These are phyloP conservation scores for Fragaria iinumae DNA, from an alignment of 306 rosid species.

Conservation along the genomic window DNA sequence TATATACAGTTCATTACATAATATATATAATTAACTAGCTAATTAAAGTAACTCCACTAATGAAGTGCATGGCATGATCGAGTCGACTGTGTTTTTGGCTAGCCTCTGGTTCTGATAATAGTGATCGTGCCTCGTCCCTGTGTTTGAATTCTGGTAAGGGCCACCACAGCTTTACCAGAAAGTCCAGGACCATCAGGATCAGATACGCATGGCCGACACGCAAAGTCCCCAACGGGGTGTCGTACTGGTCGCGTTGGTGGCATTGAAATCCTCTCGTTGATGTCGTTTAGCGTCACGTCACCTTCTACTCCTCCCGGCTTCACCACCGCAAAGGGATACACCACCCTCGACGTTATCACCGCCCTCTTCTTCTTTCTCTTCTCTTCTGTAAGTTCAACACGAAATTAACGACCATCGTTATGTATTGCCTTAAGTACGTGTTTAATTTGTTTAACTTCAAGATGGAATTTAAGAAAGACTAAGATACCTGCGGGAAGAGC, in stretches of 20 bases:
- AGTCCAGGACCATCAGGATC: slow-evolving; percentile 68
- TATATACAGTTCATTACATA: slow-evolving; percentile 9
- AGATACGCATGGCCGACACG: slow-evolving; percentile 91
- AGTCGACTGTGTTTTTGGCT: not conserved
- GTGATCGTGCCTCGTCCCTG: slow-evolving; percentile 95
- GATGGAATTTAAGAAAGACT: not conserved
- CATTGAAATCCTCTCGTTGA: slow-evolving; percentile 86
- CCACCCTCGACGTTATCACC: slow-evolving; percentile 41
- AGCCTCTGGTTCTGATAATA: slow-evolving; percentile 91
- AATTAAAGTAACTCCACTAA: not conserved
- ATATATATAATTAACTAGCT: not conserved
- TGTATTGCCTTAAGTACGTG: not conserved
- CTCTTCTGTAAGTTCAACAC: not conserved
- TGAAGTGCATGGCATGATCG: not conserved
- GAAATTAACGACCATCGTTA: not conserved
- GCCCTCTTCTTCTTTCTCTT: slow-evolving; percentile 31
- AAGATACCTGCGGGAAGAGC: not conserved
- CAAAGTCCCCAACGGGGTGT: slow-evolving; percentile 95
- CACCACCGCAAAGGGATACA: slow-evolving; percentile 92
- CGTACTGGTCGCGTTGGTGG: slow-evolving; percentile 81
- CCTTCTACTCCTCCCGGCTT: slow-evolving; percentile 93
- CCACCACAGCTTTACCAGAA: slow-evolving; percentile 94
- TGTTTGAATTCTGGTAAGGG: slow-evolving; percentile 85
- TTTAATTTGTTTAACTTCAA: not conserved
- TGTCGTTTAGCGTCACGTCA: slow-evolving; percentile 87